Evolutionary conservation across 2,329 filamentous ascomycete species (phyloP).

Genomic region (Aspergillus fischeri): DNA sequence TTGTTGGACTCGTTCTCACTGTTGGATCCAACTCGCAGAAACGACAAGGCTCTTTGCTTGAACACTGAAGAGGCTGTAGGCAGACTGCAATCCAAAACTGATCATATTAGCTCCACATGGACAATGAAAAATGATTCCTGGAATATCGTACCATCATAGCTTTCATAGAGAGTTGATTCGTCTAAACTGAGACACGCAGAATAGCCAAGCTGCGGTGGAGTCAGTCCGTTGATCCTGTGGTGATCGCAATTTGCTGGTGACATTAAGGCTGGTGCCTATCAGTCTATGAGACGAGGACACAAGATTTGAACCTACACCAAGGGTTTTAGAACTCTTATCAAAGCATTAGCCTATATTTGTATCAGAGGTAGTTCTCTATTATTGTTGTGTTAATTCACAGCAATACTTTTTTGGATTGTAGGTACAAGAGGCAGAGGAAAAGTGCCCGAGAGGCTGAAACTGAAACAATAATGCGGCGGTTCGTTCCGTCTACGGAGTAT

Average conservation of each 20-base stretch:
- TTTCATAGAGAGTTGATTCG: no score
- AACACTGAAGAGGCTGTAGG: not conserved
- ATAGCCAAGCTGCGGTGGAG: not conserved
- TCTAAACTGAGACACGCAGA: no score
- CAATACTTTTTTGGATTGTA: not conserved
- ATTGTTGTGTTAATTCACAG: not conserved
- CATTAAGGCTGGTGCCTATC: no score
- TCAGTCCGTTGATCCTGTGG: not conserved
- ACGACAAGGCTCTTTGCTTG: not conserved
- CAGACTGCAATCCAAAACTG: not conserved
- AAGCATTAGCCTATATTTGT: no score
- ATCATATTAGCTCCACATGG: not conserved
- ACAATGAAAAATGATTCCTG: not conserved
- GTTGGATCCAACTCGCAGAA: not conserved
- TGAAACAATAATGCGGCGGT: not conserved
- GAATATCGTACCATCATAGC: no score
- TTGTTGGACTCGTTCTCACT: not conserved
- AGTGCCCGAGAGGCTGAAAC: not conserved
- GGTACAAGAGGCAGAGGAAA: not conserved
- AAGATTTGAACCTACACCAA: not conserved
- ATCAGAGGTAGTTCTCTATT: no score
- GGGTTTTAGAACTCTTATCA: not conserved
- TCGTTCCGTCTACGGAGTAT: not conserved
- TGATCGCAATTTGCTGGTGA: not conserved
- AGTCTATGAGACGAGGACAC: no score